phyloP scores from a whole-genome alignment of 129 eudicot genomes.

The Ambrosia trifida region DNA sequence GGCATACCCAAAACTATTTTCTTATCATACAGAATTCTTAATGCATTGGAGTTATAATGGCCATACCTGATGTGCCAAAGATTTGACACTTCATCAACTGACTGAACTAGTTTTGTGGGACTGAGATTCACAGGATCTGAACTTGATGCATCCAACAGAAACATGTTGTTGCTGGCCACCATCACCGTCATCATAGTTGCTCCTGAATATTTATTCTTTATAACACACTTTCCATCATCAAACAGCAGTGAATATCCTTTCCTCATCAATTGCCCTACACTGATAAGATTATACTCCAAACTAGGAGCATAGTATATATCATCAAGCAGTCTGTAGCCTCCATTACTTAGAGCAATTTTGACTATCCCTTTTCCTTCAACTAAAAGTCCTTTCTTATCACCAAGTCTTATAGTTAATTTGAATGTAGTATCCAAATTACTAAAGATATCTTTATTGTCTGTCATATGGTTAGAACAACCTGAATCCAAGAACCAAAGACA shows the following conservation, averaged over 20 bases:
- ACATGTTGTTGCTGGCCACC: too few relatives aligned
- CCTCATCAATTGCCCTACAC: neutral
- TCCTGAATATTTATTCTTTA: neutral
- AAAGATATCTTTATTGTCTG: neutral
- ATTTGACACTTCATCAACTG: too few relatives aligned
- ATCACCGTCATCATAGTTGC: neutral
- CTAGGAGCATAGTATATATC: too few relatives aligned
- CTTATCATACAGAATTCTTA: neutral
- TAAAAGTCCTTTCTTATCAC: neutral
- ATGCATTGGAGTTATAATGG: neutral
- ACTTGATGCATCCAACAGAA: too few relatives aligned
- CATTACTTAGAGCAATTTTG: too few relatives aligned
- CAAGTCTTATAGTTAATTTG: neutral
- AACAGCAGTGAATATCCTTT: neutral
- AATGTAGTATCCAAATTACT: neutral
- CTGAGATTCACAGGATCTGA: too few relatives aligned
- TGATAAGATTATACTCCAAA: too few relatives aligned
- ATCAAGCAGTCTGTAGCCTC: too few relatives aligned
- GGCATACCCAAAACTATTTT: neutral
- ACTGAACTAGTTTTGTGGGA: too few relatives aligned
- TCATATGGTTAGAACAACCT: neutral
- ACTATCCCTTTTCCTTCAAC: neutral
- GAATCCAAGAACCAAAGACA: too few relatives aligned
- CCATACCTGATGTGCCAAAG: neutral
- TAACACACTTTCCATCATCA: neutral